Percentiles rank a stretch among this genome's conserved stretches.
These are phyloP conservation scores for Parastagonospora avenae DNA, from an alignment of 2,329 filamentous ascomycete genomes.

Conservation along the genomic window DNA sequence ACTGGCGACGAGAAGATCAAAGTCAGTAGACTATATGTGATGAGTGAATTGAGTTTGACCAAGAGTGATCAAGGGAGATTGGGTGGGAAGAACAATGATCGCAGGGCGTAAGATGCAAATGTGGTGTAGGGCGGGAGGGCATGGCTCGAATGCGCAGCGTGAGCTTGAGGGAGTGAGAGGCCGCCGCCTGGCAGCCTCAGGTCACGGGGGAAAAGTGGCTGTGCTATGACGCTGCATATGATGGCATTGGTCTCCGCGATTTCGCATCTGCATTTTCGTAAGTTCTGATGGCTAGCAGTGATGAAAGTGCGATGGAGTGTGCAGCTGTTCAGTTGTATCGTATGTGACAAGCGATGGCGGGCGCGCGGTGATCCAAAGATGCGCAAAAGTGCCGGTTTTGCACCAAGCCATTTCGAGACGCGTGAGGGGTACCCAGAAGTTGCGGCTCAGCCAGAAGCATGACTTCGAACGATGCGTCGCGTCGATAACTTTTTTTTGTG, in stretches of 20 bases:
- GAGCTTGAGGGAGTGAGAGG: slow-evolving; percentile 20
- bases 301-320: slow-evolving; percentile 28
- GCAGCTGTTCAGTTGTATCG: slow-evolving; percentile 25
- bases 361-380: slow-evolving; percentile 31
- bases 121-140: slow-evolving; percentile 18
- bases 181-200: slow-evolving; percentile 33
- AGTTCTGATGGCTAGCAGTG: slow-evolving; percentile 29
- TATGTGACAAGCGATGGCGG: slow-evolving; percentile 23
- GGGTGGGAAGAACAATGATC: not conserved
- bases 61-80: not conserved
- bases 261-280: slow-evolving; percentile 26
- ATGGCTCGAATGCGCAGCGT: slow-evolving; percentile 15
- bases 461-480: slow-evolving; percentile 3
- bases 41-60: no score
- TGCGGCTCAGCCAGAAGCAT: slow-evolving; percentile 15
- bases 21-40: no score
- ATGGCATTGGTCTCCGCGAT: slow-evolving; percentile 20
- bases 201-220: slow-evolving; percentile 29
- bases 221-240: slow-evolving; percentile 27
- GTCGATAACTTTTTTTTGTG: no score
- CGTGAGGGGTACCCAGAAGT: slow-evolving; percentile 16
- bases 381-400: slow-evolving; percentile 21
- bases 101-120: slow-evolving; percentile 4
- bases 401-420: slow-evolving; percentile 28
- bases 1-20: slow-evolving; percentile 13